Conservation (phyloP, 768 basidiomycete genomes). For the Suillus subaureus region DNA sequence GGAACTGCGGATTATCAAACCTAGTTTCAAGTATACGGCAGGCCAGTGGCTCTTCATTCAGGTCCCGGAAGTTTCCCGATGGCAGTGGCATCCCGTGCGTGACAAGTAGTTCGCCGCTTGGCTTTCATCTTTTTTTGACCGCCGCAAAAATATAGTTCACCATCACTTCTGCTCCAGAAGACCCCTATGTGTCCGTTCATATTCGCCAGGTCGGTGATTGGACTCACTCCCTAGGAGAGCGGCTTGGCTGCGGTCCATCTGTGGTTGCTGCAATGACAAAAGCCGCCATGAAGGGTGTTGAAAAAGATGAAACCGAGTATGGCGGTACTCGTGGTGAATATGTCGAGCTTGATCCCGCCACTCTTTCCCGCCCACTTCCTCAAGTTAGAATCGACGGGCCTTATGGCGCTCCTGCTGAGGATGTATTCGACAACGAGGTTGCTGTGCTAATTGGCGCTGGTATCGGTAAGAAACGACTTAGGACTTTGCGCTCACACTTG, state of each 20-base stretch:
- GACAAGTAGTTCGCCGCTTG: not conserved
- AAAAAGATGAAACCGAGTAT: conserved; percentile 53
- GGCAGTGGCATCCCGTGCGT: conserved; percentile 96
- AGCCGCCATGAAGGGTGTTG: conserved; percentile 74
- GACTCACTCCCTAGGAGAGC: conserved; percentile 81
- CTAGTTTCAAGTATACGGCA: conserved; percentile 87
- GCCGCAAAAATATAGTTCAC: conserved; percentile 62
- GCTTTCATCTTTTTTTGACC: not conserved
- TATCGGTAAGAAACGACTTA: conserved; percentile 60
- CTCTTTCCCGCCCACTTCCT: conserved; percentile 59
- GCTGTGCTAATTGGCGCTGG: conserved; percentile 93
- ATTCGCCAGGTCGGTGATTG: conserved; percentile 94
- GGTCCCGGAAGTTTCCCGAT: conserved; percentile 79
- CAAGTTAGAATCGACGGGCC: conserved; percentile 84
- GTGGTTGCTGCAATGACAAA: conserved; percentile 79
- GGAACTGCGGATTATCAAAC: conserved; percentile 92
- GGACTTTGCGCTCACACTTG: not conserved
- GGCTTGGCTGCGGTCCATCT: conserved; percentile 79
- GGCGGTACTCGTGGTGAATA: conserved; percentile 70
- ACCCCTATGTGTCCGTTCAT: conserved; percentile 89
- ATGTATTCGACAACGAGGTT: conserved; percentile 83
- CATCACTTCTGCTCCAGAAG: conserved; percentile 93
- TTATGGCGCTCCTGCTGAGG: conserved; percentile 91
- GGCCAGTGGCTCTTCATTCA: conserved; percentile 94
- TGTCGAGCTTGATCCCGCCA: conserved; percentile 68